phyloP scores from a whole-genome alignment of 345 rosid genomes.

The Turnera subulata region DNA sequence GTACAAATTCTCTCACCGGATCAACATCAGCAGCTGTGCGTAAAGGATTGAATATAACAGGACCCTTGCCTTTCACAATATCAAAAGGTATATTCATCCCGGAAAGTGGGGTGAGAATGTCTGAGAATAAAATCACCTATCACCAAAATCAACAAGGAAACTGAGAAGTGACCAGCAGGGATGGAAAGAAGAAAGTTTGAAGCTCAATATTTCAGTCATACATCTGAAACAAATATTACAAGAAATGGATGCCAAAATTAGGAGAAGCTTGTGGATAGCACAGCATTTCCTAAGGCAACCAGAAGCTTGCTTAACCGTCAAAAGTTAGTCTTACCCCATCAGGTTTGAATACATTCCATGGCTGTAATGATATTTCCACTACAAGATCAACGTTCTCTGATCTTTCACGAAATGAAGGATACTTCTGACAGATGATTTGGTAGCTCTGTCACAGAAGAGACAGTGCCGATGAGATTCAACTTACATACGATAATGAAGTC shows the following conservation, averaged over 20 bases:
- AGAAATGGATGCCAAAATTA: too few species aligned
- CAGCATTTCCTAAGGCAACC: too few species aligned
- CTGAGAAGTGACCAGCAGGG: not conserved
- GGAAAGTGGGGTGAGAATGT: conserved; percentile 93
- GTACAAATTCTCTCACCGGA: conserved; percentile 77
- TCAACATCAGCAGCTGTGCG: conserved; percentile 62
- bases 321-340: conserved; percentile 66
- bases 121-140: conserved; percentile 95
- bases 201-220: not conserved
- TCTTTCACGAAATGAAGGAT: conserved; percentile 91
- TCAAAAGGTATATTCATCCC: conserved; percentile 99
- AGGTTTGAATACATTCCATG: conserved; percentile 96
- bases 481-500: too few species aligned
- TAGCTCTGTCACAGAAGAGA: conserved; percentile 59
- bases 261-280: too few species aligned
- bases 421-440: conserved; percentile 75
- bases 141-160: conserved; percentile 14
- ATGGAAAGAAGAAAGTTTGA: not conserved
- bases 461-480: conserved; percentile 14
- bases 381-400: conserved; percentile 97
- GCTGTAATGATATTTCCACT: conserved; percentile 90
- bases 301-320: too few species aligned
- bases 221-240: too few species aligned
- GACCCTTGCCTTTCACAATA: conserved; percentile 96
- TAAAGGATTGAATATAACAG: conserved; percentile 77